A percentile compares a stretch with the other conserved stretches of the same genome.
Conservation (phyloP, 805 yeast genomes). For the Cephaloascus albidus region DNA sequence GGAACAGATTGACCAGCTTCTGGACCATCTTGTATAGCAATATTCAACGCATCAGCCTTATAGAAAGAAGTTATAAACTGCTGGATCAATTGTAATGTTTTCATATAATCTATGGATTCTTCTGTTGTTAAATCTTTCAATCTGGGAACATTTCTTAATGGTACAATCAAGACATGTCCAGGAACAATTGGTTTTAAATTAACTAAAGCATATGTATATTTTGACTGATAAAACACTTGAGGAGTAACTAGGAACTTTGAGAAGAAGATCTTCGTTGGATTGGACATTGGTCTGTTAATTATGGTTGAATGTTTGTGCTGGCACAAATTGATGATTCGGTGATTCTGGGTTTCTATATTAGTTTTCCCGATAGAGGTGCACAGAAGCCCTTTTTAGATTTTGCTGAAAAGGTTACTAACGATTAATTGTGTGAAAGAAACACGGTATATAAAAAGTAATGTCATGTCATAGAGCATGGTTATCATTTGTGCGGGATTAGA, state of each 20-base stretch:
- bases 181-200: constrained; percentile 88
- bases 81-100: constrained; percentile 63
- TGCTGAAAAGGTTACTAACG: no score
- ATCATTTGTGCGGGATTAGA: no score
- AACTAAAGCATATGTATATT: constrained; percentile 74
- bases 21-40: constrained; percentile 94
- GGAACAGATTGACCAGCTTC: constrained; percentile 96
- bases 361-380: no score
- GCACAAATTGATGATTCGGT: no score
- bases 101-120: constrained; percentile 73
- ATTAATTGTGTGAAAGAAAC: no score
- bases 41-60: constrained; percentile 75
- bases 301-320: no score
- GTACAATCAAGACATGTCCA: constrained; percentile 89
- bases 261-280: constrained; percentile 27
- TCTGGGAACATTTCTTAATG: constrained; percentile 58
- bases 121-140: constrained; percentile 62
- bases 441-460: no score
- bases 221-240: constrained; percentile 52
- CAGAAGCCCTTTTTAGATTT: no score
- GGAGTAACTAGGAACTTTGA: constrained; percentile 44
- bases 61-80: constrained; percentile 56
- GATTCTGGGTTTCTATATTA: no score
- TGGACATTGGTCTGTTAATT: no score
- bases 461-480: no score